Conservation (phyloP, 345 rosid species). For the Durio zibethinus region DNA sequence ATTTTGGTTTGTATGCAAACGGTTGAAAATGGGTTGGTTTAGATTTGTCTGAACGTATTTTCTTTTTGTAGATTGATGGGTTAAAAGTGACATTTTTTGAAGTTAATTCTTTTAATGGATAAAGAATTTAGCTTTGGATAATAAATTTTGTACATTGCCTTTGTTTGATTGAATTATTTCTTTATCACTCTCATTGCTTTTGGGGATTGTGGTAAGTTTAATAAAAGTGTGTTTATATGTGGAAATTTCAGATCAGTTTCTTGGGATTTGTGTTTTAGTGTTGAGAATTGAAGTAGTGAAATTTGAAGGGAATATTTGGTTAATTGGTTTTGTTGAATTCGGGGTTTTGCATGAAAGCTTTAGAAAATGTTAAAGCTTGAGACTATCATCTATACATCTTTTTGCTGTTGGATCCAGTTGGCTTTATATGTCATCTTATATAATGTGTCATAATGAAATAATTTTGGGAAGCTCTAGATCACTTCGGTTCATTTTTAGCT, state of each 20-base stretch:
- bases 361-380: neutral
- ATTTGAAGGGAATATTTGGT: neutral
- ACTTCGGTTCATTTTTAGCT: neutral
- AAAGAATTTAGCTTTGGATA: neutral
- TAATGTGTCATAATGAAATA: neutral
- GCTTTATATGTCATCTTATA: neutral
- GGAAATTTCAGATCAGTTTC: constrained; percentile 5
- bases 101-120: neutral
- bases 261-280: neutral
- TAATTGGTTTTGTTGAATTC: neutral
- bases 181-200: neutral
- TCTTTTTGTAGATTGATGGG: neutral
- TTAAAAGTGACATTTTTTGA: neutral
- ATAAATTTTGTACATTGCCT: constrained; percentile 8
- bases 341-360: constrained; percentile 1
- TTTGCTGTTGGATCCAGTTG: neutral
- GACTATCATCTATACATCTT: neutral
- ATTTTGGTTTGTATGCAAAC: neutral
- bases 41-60: neutral
- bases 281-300: neutral
- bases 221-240: neutral
- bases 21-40: neutral
- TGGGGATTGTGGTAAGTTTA: neutral
- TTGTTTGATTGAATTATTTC: constrained; percentile 1
- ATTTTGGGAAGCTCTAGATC: neutral